Conservation (phyloP, 1,284 basidiomycete genomes). For the Gastroboletus turbinatus region DNA sequence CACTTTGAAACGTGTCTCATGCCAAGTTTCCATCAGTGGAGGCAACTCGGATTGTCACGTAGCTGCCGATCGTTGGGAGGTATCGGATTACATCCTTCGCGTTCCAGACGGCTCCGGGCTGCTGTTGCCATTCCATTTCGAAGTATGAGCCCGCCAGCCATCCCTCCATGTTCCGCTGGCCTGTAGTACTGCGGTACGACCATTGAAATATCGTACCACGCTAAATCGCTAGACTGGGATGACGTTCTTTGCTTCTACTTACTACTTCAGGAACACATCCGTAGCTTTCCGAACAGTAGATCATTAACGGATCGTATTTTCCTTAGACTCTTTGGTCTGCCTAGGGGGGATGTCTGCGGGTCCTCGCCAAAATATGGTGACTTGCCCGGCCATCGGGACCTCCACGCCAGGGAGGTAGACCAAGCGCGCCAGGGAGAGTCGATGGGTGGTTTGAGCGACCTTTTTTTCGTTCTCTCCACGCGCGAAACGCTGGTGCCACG, state of each 20-base stretch:
- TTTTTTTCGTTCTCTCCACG: no score
- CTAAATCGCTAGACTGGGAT: background rate
- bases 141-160: background rate
- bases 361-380: background rate
- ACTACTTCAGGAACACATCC: background rate
- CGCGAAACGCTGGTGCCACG: no score
- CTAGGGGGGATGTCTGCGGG: background rate
- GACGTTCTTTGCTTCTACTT: background rate
- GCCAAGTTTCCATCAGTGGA: background rate
- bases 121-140: background rate
- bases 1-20: background rate
- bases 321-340: background rate
- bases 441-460: no score
- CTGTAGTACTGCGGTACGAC: background rate
- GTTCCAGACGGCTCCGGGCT: background rate
- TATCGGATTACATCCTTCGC: background rate
- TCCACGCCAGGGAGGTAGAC: background rate
- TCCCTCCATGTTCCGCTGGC: background rate
- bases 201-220: background rate
- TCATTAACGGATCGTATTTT: background rate
- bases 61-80: background rate
- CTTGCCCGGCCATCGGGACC: background rate
- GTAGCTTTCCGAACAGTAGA: background rate
- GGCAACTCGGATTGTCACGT: background rate
- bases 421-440: background rate